Conservation (phyloP, 1,284 basidiomycete genomes). For the Ustilago curta region DNA sequence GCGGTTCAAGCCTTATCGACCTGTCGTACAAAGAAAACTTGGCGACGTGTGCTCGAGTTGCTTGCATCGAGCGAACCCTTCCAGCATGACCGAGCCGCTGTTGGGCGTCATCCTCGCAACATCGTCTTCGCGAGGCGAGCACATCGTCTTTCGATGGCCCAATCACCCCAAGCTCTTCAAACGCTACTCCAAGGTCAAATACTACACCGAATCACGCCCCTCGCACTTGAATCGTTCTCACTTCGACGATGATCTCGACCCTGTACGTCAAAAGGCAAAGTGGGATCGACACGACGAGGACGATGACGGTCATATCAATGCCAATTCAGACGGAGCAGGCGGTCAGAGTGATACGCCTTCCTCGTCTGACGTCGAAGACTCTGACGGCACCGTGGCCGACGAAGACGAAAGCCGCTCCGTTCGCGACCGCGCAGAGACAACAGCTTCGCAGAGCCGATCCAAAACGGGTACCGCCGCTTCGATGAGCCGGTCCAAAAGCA, state of each 20-base stretch:
- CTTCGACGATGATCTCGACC: constrained; percentile 46
- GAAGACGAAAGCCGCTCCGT: constrained; percentile 40
- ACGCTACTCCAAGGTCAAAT: constrained; percentile 59
- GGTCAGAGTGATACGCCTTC: constrained; percentile 46
- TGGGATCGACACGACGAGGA: constrained; percentile 48
- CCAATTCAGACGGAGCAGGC: constrained; percentile 9
- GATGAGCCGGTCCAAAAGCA: constrained; percentile 28
- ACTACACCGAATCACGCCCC: constrained; percentile 50
- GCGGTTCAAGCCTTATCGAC: neutral
- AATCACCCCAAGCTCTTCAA: constrained; percentile 58
- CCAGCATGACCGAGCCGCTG: constrained; percentile 49
- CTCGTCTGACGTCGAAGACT: constrained; percentile 50
- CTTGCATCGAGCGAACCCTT: constrained; percentile 3
- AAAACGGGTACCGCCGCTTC: constrained; percentile 19
- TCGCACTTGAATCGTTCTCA: constrained; percentile 8
- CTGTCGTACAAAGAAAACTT: too few relatives aligned
- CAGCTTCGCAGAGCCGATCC: constrained; percentile 27
- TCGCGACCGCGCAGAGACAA: constrained; percentile 35
- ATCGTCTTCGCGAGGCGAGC: constrained; percentile 59
- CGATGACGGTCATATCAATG: constrained; percentile 30
- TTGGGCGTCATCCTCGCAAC: constrained; percentile 65
- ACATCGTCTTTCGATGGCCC: constrained; percentile 66
- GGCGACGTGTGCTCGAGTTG: neutral
- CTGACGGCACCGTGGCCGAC: constrained; percentile 33
- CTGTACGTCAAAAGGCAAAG: constrained; percentile 47